A percentile compares a stretch with the other conserved stretches of the same genome.
phyloP scores from a whole-genome alignment of 1,139 yeast genomes.

The Sugiyamaella castrensis region DNA sequence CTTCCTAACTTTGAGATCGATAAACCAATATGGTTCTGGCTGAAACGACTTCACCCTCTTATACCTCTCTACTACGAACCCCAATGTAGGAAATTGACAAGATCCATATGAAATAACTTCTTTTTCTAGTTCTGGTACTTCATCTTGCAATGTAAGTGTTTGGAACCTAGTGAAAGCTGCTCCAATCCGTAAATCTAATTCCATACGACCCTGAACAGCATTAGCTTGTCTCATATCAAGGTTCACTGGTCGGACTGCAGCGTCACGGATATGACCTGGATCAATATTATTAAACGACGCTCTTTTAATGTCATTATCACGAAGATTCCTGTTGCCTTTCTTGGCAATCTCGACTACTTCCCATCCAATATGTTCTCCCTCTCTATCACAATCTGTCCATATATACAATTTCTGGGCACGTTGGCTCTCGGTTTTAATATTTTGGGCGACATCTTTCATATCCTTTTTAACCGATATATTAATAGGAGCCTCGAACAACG shows the following conservation, averaged over 20 bases:
- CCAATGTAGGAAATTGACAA: slow-evolving; percentile 95
- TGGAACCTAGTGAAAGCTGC: slow-evolving; percentile 81
- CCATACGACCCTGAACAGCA: slow-evolving; percentile 85
- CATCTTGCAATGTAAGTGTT: slow-evolving; percentile 48
- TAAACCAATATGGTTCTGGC: slow-evolving; percentile 78
- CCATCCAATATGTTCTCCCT: slow-evolving; percentile 94
- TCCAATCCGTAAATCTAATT: slow-evolving; percentile 86
- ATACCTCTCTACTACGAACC: slow-evolving; percentile 94
- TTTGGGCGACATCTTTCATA: slow-evolving; percentile 56
- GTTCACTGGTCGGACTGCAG: slow-evolving; percentile 64
- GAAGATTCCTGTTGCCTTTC: slow-evolving; percentile 50
- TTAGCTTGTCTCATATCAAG: slow-evolving; percentile 69
- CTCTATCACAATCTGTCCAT: slow-evolving; percentile 99
- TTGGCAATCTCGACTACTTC: slow-evolving; percentile 73
- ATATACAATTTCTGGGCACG: slow-evolving; percentile 67
- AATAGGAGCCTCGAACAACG: slow-evolving; percentile 68
- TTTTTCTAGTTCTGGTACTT: slow-evolving; percentile 26
- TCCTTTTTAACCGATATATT: slow-evolving; percentile 40
- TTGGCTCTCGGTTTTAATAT: slow-evolving; percentile 66
- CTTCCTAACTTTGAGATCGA: slow-evolving; percentile 51
- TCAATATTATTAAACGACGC: slow-evolving; percentile 90
- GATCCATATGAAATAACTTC: slow-evolving; percentile 74
- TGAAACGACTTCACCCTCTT: slow-evolving; percentile 67
- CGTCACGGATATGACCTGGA: slow-evolving; percentile 63
- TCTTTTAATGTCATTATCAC: slow-evolving; percentile 52